A percentile compares a stretch with the other conserved stretches of the same genome.
These are phyloP conservation scores for Ophiostoma fasciatum DNA, from an alignment of 2,329 filamentous ascomycete genomes.

Conservation along the genomic window DNA sequence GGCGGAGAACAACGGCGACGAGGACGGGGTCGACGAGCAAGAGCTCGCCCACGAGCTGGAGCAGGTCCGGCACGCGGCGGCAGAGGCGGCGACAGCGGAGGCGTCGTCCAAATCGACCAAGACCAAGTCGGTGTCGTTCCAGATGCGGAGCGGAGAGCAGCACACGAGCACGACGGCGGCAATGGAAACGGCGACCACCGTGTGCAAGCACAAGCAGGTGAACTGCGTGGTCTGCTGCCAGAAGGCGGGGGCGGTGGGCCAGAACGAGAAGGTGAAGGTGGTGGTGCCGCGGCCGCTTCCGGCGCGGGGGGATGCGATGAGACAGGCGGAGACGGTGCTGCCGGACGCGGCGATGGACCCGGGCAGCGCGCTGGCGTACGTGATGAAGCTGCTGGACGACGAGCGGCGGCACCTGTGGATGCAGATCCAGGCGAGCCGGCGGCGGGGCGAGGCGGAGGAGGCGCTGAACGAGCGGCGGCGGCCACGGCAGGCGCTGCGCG, in stretches of 20 bases:
- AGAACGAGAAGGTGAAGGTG: constrained; percentile 10
- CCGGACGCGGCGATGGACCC: constrained; percentile 25
- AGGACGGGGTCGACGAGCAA: not conserved
- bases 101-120: not conserved
- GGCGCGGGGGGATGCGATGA: not conserved
- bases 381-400: constrained; percentile 69
- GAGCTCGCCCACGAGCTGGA: constrained; percentile 4
- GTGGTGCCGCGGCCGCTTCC: constrained; percentile 10
- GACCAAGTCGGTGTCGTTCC: not conserved
- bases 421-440: constrained; percentile 42
- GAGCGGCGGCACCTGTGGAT: constrained; percentile 65
- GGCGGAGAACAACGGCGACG: not conserved
- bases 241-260: constrained; percentile 1
- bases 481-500: constrained; percentile 7
- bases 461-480: constrained; percentile 5
- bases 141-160: not conserved
- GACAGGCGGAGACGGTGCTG: not conserved
- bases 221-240: constrained; percentile 13
- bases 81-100: not conserved
- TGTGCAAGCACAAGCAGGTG: constrained; percentile 10
- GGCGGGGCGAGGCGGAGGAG: constrained; percentile 2
- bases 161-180: not conserved
- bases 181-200: not conserved
- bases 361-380: constrained; percentile 58
- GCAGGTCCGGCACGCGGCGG: not conserved